Evolutionary conservation across 768 basidiomycete species (phyloP).

Genomic region (Amanita subjunquillea): DNA sequence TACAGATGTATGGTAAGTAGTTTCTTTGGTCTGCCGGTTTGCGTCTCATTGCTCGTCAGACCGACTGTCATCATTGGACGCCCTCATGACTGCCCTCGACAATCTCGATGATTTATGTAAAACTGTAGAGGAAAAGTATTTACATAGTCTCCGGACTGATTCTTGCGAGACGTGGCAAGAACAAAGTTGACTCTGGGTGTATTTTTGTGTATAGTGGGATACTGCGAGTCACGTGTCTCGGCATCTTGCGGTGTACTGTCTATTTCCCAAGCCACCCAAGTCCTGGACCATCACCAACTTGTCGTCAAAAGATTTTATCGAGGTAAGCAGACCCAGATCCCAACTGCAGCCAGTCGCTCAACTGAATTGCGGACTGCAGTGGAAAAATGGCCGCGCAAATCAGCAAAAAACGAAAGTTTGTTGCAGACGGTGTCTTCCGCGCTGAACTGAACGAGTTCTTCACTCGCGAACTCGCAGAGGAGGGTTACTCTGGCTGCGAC

Average conservation of each 20-base stretch:
- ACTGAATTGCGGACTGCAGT: background rate
- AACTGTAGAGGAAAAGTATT: constrained; percentile 62
- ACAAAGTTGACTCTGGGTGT: constrained; percentile 30
- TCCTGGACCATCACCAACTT: background rate
- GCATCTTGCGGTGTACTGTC: constrained; percentile 17
- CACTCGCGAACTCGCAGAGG: constrained; percentile 94
- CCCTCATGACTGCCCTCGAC: constrained; percentile 64
- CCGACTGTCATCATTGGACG: constrained; percentile 73
- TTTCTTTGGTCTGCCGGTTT: background rate
- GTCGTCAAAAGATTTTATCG: background rate
- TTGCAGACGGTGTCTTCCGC: constrained; percentile 97
- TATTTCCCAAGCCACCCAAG: constrained; percentile 17
- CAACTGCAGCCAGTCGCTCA: background rate
- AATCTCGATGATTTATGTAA: constrained; percentile 72
- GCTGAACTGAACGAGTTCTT: constrained; percentile 99
- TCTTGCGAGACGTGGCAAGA: constrained; percentile 64
- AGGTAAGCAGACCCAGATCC: background rate
- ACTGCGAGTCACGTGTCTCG: constrained; percentile 8
- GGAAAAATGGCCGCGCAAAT: constrained; percentile 60
- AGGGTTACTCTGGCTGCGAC: constrained; percentile 99
- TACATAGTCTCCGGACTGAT: constrained; percentile 41
- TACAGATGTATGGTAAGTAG: constrained; percentile 95
- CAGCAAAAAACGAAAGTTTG: constrained; percentile 98
- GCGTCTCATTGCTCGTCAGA: constrained; percentile 36
- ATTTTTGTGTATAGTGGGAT: too few species aligned